These are phyloP conservation scores for Cadophora gregata DNA, from an alignment of 2,329 filamentous ascomycete genomes.

Conservation along the genomic window DNA sequence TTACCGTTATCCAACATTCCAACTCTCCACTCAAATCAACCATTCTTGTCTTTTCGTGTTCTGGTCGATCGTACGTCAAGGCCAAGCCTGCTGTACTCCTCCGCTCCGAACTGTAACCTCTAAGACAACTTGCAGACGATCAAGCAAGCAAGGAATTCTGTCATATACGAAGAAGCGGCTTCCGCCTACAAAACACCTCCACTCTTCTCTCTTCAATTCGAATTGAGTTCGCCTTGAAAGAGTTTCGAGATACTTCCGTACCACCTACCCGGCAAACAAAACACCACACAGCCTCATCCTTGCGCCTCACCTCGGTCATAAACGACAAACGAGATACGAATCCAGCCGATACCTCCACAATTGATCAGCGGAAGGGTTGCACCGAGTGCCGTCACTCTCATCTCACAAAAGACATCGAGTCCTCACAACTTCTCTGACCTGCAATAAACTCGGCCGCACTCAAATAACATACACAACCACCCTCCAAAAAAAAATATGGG, in stretches of 20 bases:
- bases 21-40: background rate
- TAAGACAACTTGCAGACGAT: conserved; percentile 14
- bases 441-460: background rate
- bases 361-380: conserved; percentile 8
- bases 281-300: conserved; percentile 10
- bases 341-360: conserved; percentile 7
- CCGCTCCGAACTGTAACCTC: background rate
- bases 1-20: conserved; percentile 4
- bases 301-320: background rate
- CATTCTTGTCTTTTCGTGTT: background rate
- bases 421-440: background rate
- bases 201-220: background rate
- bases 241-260: background rate
- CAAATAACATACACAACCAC: background rate
- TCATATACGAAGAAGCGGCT: background rate
- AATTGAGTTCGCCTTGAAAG: background rate
- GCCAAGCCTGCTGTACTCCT: background rate
- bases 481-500: background rate
- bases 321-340: background rate
- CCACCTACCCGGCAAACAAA: background rate
- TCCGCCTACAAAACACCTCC: background rate
- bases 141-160: background rate
- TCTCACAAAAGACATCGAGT: conserved; percentile 1
- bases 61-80: background rate
- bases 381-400: background rate